phyloP scores from a whole-genome alignment of 768 basidiomycete genomes.

The Mycena maculata region DNA sequence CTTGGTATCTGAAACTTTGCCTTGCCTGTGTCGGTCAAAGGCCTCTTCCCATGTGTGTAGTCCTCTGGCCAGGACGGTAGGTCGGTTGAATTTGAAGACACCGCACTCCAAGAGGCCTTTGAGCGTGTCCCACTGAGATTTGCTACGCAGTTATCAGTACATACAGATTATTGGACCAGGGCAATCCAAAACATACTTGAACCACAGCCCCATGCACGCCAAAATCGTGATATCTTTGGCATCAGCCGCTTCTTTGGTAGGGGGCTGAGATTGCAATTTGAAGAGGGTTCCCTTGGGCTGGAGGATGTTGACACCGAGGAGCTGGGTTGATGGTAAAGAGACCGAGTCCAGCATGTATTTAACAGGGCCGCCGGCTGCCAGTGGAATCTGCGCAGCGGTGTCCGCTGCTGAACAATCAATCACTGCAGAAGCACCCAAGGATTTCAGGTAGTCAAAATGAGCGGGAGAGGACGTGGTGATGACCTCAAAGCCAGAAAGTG shows the following conservation, averaged over 20 bases:
- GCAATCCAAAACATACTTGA: too few species aligned
- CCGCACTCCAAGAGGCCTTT: too few species aligned
- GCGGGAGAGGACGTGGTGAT: conserved; percentile 45
- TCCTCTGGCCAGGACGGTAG: too few species aligned
- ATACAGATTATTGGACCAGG: too few species aligned
- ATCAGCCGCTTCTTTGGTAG: background rate
- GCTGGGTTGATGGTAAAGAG: background rate
- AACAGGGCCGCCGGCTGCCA: background rate
- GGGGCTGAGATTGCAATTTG: background rate
- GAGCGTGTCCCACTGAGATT: too few species aligned
- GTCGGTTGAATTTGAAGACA: too few species aligned
- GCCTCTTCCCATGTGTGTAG: too few species aligned
- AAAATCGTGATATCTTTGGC: too few species aligned
- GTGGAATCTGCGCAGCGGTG: conserved; percentile 29
- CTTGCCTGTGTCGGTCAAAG: too few species aligned
- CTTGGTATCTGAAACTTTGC: too few species aligned
- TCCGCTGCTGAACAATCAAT: conserved; percentile 43
- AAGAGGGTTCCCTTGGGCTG: background rate
- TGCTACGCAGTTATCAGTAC: background rate
- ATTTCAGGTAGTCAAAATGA: conserved; percentile 41
- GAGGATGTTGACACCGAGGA: conserved; percentile 8
- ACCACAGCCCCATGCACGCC: too few species aligned
- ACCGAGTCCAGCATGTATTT: conserved; percentile 14
- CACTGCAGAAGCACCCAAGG: conserved; percentile 44
- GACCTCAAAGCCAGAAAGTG: conserved; percentile 36